These are phyloP conservation scores for Calonectria hongkongensis DNA, from an alignment of 2,329 filamentous ascomycete species.

Conservation along the genomic window DNA sequence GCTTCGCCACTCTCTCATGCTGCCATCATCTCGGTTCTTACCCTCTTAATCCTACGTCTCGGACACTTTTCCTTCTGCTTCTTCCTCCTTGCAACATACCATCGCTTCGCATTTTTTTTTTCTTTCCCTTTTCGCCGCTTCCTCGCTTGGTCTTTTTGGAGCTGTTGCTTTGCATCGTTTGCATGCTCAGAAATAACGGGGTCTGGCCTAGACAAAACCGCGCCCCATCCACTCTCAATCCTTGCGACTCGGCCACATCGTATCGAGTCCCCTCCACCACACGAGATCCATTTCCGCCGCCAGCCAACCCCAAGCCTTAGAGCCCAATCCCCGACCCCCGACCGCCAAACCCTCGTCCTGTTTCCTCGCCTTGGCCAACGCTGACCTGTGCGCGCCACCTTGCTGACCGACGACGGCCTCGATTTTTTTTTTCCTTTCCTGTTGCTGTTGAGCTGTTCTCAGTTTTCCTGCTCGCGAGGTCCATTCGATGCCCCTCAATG, in stretches of 20 bases:
- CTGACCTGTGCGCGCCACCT: constrained; percentile 40
- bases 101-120: not conserved
- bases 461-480: constrained; percentile 23
- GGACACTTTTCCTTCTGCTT: constrained; percentile 6
- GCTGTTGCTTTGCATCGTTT: constrained; percentile 4
- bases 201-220: constrained; percentile 47
- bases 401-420: constrained; percentile 37
- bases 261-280: constrained; percentile 51
- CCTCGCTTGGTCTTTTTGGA: not conserved
- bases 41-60: constrained; percentile 2
- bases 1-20: constrained; percentile 31
- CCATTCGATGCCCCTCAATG: constrained; percentile 52
- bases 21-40: constrained; percentile 5
- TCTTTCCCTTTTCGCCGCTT: constrained; percentile 9
- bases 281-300: constrained; percentile 51
- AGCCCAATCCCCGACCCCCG: constrained; percentile 34
- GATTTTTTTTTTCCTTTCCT: constrained; percentile 40
- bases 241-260: constrained; percentile 45
- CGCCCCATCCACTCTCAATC: constrained; percentile 38
- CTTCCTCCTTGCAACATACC: constrained; percentile 18
- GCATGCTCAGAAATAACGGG: constrained; percentile 42
- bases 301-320: constrained; percentile 32
- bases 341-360: constrained; percentile 34
- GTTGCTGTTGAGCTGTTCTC: constrained; percentile 22
- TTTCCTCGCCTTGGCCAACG: constrained; percentile 22